Evolutionary conservation across 768 basidiomycete species (phyloP).

Genomic region (Pluteus cervinus): DNA sequence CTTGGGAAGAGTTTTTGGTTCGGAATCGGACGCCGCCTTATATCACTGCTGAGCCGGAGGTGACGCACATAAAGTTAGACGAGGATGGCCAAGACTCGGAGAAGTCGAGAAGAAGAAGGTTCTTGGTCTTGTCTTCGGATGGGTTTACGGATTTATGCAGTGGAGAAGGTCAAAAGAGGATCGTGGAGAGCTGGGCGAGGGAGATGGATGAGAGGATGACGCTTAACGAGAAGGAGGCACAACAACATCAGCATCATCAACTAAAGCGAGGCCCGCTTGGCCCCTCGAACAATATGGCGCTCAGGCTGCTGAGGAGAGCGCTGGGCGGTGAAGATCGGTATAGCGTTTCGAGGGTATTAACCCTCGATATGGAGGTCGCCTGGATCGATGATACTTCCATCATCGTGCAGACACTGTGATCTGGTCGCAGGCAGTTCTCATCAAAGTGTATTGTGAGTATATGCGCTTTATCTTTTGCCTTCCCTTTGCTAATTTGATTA

Average conservation of each 20-base stretch:
- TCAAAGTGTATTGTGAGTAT: background rate
- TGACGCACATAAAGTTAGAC: conserved; percentile 48
- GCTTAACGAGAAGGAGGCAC: no score
- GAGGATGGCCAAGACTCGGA: conserved; percentile 8
- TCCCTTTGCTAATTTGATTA: background rate
- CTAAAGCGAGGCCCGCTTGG: conserved; percentile 1
- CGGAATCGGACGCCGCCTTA: conserved; percentile 61
- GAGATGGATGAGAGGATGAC: conserved; percentile 5
- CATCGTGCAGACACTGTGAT: conserved; percentile 53
- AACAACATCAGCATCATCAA: no score
- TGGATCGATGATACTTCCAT: conserved; percentile 70
- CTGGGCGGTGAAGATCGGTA: conserved; percentile 52
- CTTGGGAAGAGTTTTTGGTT: conserved; percentile 63
- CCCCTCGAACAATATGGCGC: conserved; percentile 41
- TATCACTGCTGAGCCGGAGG: conserved; percentile 58
- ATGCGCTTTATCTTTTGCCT: conserved; percentile 4
- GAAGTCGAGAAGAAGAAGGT: conserved; percentile 22
- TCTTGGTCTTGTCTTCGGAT: conserved; percentile 60
- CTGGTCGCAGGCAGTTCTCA: background rate
- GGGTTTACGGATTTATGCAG: conserved; percentile 59
- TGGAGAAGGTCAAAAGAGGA: conserved; percentile 35
- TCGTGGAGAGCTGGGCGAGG: conserved; percentile 47
- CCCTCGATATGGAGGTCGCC: conserved; percentile 55
- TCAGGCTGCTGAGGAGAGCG: conserved; percentile 49
- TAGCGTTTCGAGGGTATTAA: conserved; percentile 52